Evolutionary conservation across 345 rosid genomes (phyloP).

Genomic region (Boechera stricta): DNA sequence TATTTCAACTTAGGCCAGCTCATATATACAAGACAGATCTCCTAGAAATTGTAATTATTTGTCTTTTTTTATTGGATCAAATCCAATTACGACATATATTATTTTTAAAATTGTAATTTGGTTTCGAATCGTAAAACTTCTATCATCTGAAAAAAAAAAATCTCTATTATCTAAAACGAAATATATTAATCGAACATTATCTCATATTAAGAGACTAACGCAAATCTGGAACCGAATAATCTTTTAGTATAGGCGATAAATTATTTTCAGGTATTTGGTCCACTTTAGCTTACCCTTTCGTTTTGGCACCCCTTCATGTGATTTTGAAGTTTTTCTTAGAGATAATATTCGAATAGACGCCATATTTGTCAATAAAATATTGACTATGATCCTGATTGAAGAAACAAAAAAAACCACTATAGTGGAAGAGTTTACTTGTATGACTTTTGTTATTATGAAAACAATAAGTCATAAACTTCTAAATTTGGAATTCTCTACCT

Average conservation of each 20-base stretch:
- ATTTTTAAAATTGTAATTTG: background rate
- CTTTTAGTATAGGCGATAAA: too few species aligned
- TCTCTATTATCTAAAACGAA: background rate
- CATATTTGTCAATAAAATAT: background rate
- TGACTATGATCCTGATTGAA: background rate
- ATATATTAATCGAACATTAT: too few species aligned
- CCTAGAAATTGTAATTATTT: too few species aligned
- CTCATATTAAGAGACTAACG: too few species aligned
- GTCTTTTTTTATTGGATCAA: background rate
- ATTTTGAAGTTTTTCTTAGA: background rate
- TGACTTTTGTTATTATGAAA: background rate
- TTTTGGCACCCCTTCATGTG: background rate
- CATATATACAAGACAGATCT: too few species aligned
- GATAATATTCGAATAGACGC: background rate
- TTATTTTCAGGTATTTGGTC: background rate
- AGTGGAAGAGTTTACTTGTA: background rate
- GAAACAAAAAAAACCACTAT: background rate
- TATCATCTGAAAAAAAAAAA: too few species aligned
- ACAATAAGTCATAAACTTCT: background rate
- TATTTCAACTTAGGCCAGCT: background rate
- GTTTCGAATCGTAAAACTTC: background rate
- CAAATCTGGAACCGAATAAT: too few species aligned
- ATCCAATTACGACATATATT: background rate
- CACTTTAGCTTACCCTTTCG: background rate
- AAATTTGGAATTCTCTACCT: background rate